Conservation (phyloP, 2,329 filamentous ascomycete species). For the Zymoseptoria pseudotritici region DNA sequence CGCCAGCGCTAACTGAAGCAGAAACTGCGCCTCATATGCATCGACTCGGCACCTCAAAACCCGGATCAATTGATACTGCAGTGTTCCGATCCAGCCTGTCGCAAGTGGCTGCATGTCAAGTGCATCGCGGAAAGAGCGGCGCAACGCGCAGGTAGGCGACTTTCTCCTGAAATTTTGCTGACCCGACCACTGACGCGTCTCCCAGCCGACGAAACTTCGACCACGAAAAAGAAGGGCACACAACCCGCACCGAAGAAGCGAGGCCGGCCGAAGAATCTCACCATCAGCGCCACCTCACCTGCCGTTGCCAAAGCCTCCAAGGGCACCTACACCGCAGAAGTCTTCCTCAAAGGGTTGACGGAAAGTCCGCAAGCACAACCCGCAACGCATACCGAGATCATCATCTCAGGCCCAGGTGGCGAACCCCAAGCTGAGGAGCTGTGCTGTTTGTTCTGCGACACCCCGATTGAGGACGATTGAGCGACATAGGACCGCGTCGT, state of each 20-base stretch:
- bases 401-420: conserved; percentile 21
- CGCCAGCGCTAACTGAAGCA: conserved; percentile 9
- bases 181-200: conserved; percentile 3
- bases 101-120: conserved; percentile 37
- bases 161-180: background rate
- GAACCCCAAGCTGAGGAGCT: conserved; percentile 19
- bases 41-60: conserved; percentile 35
- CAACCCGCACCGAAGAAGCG: conserved; percentile 9
- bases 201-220: conserved; percentile 10
- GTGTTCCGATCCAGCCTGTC: conserved; percentile 32
- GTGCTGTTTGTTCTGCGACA: conserved; percentile 24
- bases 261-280: conserved; percentile 11
- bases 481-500: too few species aligned
- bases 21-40: conserved; percentile 33
- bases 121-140: conserved; percentile 31
- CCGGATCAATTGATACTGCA: conserved; percentile 37
- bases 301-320: conserved; percentile 8
- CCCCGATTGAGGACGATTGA: conserved; percentile 18
- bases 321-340: conserved; percentile 13
- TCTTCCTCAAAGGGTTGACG: conserved; percentile 22
- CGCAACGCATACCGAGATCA: conserved; percentile 19
- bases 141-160: conserved; percentile 9
- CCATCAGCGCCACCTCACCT: conserved; percentile 2
- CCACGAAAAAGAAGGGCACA: conserved; percentile 6
- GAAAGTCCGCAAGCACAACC: conserved; percentile 6